phyloP scores from a whole-genome alignment of 768 basidiomycete species.

The Lactifluus rugatus region DNA sequence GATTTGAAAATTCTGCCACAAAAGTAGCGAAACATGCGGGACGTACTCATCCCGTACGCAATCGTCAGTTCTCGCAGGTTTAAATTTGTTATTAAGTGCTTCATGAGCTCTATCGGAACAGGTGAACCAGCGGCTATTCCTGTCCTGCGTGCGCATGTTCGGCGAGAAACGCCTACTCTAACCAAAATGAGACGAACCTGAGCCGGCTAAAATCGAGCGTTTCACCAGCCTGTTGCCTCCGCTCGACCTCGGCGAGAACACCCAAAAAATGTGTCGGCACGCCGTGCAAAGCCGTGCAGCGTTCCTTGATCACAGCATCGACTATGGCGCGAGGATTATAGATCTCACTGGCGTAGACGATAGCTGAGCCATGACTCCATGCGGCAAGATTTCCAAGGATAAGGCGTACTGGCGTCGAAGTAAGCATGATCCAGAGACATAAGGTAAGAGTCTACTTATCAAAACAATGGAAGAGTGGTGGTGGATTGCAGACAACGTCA shows the following conservation, averaged over 20 bases:
- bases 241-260: constrained; percentile 57
- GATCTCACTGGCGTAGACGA: constrained; percentile 64
- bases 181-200: constrained; percentile 34
- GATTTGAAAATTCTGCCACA: neutral
- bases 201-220: constrained; percentile 40
- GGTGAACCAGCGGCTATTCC: constrained; percentile 78
- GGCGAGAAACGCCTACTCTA: neutral
- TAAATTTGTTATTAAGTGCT: constrained; percentile 51
- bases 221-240: constrained; percentile 37
- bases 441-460: constrained; percentile 44
- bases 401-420: constrained; percentile 39
- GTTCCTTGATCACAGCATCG: constrained; percentile 56
- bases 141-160: constrained; percentile 38
- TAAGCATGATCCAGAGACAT: neutral
- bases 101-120: constrained; percentile 74
- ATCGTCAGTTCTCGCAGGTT: constrained; percentile 64
- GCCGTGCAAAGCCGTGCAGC: constrained; percentile 72
- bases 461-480: constrained; percentile 83
- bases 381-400: constrained; percentile 74
- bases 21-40: neutral
- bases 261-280: constrained; percentile 82
- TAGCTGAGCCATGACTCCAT: constrained; percentile 62
- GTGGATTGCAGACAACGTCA: constrained; percentile 73
- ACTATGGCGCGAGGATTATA: constrained; percentile 60
- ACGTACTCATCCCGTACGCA: constrained; percentile 83